These are phyloP conservation scores for Hansenula sp. DNA, from an alignment of 1,139 yeast genomes.

Conservation along the genomic window DNA sequence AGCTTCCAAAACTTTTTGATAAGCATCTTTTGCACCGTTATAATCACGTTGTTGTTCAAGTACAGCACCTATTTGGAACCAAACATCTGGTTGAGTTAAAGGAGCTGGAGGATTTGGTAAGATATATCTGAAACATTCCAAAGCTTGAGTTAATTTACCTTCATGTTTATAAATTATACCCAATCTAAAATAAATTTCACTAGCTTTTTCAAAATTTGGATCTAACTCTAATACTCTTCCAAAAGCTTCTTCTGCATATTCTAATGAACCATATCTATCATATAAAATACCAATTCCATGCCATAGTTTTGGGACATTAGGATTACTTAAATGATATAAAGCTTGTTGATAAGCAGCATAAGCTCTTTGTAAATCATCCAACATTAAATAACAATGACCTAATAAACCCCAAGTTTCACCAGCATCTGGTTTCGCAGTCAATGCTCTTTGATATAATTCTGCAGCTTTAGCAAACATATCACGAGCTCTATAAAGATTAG, in stretches of 20 bases:
- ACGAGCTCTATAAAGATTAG: slow-evolving; percentile 81
- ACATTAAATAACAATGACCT: slow-evolving; percentile 95
- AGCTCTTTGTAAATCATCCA: slow-evolving; percentile 93
- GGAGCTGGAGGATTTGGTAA: slow-evolving; percentile 92
- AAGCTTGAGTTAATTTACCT: slow-evolving; percentile 77
- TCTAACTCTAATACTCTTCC: slow-evolving; percentile 93
- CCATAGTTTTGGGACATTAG: slow-evolving; percentile 96
- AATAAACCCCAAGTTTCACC: slow-evolving; percentile 97
- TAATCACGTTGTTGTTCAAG: slow-evolving; percentile 92
- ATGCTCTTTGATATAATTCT: slow-evolving; percentile 84
- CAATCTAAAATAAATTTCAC: slow-evolving; percentile 90
- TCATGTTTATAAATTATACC: slow-evolving; percentile 98
- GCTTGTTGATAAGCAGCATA: slow-evolving; percentile 97
- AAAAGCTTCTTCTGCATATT: slow-evolving; percentile 97
- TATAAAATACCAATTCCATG: slow-evolving; percentile 96
- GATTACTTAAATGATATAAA: slow-evolving; percentile 81
- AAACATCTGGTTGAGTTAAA: slow-evolving; percentile 91
- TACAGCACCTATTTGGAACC: slow-evolving; percentile 97
- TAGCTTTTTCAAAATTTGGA: slow-evolving; percentile 92
- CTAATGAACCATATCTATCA: slow-evolving; percentile 92
- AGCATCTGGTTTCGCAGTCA: slow-evolving; percentile 76
- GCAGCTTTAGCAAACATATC: slow-evolving; percentile 94
- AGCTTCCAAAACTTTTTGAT: slow-evolving; percentile 84
- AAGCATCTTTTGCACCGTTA: slow-evolving; percentile 89
- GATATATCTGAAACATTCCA: slow-evolving; percentile 92